Evolutionary conservation across 1,284 basidiomycete genomes (phyloP).

Genomic region (Waitea zeae): DNA sequence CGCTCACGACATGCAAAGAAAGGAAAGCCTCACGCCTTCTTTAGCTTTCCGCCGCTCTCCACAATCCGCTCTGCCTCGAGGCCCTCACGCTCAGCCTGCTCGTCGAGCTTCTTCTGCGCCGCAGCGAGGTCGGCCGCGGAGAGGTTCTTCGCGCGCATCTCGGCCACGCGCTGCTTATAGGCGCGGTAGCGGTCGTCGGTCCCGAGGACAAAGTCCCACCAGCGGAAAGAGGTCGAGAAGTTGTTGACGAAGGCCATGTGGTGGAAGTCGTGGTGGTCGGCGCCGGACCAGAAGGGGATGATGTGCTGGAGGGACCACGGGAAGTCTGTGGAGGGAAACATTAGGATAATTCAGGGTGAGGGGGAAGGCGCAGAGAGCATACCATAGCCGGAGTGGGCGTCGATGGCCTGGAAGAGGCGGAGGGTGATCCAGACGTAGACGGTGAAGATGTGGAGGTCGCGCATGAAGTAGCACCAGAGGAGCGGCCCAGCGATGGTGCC

Average conservation of each 20-base stretch:
- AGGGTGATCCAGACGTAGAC: slow-evolving; percentile 92
- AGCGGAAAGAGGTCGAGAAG: slow-evolving; percentile 84
- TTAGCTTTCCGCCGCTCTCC: slow-evolving; percentile 14
- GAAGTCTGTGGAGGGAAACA: slow-evolving; percentile 44
- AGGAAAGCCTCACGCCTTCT: slow-evolving; percentile 13
- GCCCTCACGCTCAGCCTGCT: slow-evolving; percentile 55
- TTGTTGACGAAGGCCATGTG: slow-evolving; percentile 88
- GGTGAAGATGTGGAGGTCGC: slow-evolving; percentile 76
- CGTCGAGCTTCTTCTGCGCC: slow-evolving; percentile 38
- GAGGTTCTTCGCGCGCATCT: slow-evolving; percentile 24
- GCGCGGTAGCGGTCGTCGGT: slow-evolving; percentile 76
- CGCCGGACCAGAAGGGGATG: slow-evolving; percentile 95
- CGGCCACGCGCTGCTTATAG: slow-evolving; percentile 48
- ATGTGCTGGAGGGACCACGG: slow-evolving; percentile 95
- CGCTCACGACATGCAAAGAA: no score
- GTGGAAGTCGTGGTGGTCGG: slow-evolving; percentile 96
- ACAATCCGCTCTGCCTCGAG: slow-evolving; percentile 51
- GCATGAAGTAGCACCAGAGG: slow-evolving; percentile 62
- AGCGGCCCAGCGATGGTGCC: slow-evolving; percentile 84
- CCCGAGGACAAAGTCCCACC: slow-evolving; percentile 78
- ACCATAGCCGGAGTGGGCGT: slow-evolving; percentile 95
- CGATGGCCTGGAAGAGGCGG: slow-evolving; percentile 93
- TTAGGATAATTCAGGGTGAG: not conserved
- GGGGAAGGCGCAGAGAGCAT: slow-evolving; percentile 9
- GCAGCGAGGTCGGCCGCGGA: slow-evolving; percentile 31